Conservation (phyloP, 1,284 basidiomycete species). For the Trametes hirsuta region DNA sequence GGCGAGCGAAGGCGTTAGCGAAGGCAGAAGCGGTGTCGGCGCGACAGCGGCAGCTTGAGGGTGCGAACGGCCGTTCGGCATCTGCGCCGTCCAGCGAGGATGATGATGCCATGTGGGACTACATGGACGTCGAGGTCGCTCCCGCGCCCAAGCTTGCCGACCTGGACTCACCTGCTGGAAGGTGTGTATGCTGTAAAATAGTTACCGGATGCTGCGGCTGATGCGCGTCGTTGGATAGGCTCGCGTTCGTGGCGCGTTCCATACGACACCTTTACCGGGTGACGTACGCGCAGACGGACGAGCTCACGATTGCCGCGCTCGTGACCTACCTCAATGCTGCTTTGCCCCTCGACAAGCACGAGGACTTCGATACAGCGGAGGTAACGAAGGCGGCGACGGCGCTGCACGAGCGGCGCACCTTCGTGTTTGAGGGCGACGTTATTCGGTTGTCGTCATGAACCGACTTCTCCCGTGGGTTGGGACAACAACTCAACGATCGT, state of each 20-base stretch:
- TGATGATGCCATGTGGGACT: conserved; percentile 31
- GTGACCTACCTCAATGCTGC: conserved; percentile 74
- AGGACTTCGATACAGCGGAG: conserved; percentile 77
- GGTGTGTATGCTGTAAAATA: conserved; percentile 41
- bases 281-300: conserved; percentile 65
- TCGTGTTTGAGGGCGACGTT: conserved; percentile 63
- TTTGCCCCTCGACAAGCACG: conserved; percentile 74
- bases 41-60: conserved; percentile 27
- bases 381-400: conserved; percentile 60
- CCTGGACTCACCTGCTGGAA: conserved; percentile 56
- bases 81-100: conserved; percentile 27
- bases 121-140: conserved; percentile 25
- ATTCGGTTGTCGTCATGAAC: conserved; percentile 38
- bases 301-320: conserved; percentile 66
- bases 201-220: not conserved
- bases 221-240: conserved; percentile 38
- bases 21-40: conserved; percentile 24
- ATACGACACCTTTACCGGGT: conserved; percentile 63
- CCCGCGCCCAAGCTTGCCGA: conserved; percentile 46
- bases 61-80: conserved; percentile 18
- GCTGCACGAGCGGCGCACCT: conserved; percentile 54
- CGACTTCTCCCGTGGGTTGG: not conserved
- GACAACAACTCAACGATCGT: not conserved
- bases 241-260: conserved; percentile 60
- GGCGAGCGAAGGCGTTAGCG: conserved; percentile 23